These are phyloP conservation scores for Chiua sp. DNA, from an alignment of 1,284 basidiomycete species.

Conservation along the genomic window DNA sequence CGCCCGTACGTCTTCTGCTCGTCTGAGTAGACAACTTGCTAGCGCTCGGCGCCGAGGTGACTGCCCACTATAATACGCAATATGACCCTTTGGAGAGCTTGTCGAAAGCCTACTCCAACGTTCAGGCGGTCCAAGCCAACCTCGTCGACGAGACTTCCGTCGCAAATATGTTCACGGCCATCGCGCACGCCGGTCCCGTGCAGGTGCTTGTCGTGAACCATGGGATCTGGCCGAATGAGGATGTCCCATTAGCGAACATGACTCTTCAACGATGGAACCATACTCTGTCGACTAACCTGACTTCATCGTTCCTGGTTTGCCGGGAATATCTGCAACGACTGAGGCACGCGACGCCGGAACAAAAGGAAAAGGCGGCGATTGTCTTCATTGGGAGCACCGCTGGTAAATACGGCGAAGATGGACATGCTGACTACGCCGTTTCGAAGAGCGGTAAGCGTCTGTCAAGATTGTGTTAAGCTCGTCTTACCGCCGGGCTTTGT, in stretches of 20 bases:
- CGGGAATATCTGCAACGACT: slow-evolving; percentile 63
- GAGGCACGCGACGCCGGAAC: slow-evolving; percentile 42
- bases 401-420: slow-evolving; percentile 75
- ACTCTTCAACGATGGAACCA: slow-evolving; percentile 66
- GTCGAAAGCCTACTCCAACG: slow-evolving; percentile 38
- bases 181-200: slow-evolving; percentile 48
- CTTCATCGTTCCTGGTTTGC: slow-evolving; percentile 69
- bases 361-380: slow-evolving; percentile 61
- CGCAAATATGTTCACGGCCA: slow-evolving; percentile 45
- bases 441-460: slow-evolving; percentile 56
- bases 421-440: slow-evolving; percentile 67
- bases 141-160: slow-evolving; percentile 63
- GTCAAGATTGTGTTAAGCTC: not conserved
- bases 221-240: slow-evolving; percentile 54
- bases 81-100: slow-evolving; percentile 51
- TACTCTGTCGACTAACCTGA: slow-evolving; percentile 69
- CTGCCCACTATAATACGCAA: slow-evolving; percentile 74
- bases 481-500: slow-evolving; percentile 17
- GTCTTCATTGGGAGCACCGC: slow-evolving; percentile 74
- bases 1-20: not conserved
- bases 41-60: slow-evolving; percentile 75
- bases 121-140: slow-evolving; percentile 59
- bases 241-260: slow-evolving; percentile 63
- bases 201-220: slow-evolving; percentile 72
- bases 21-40: slow-evolving; percentile 1